Evolutionary conservation across 2,329 filamentous ascomycete species (phyloP), one percentile per base, ranked within the genome.

Genomic region (Triangularia setosa): DNA sequence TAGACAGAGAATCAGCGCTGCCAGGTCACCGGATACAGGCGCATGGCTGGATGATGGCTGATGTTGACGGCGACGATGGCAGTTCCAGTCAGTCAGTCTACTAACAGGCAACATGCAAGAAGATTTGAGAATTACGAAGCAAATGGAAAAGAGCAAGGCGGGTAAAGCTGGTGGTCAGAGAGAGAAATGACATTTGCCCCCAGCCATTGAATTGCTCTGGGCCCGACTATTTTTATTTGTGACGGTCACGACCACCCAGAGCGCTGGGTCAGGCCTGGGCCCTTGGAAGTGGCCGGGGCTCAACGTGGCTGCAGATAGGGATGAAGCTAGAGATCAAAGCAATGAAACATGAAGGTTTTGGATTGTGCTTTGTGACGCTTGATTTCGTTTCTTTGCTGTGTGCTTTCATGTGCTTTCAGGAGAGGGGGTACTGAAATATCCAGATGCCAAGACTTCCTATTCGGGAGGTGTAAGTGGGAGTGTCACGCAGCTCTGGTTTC

Each of bases 151-250:
- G 57, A 24, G 14, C 3, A 3, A 54, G 18, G 2, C 27, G 25
- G 25, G 25, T 57, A 57, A 12, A 12, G 14, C 16, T 40, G n/a
- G 40, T 48, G 40, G 12, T 18, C n/a, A 48, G 40, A 21, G 6
- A 48, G 40, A 48, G 40, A 48, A 48, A 21, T 48, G 40, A 12
- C 40, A 48, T 48, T 48, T 48, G 35, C 58, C 40, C 27, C 58
- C 58, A 60, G 27, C 58, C 23, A 60, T 18, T 12, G 9, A 57
- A 6, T 21, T 57, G 52, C 21, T n/a, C 6, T n/a, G 25, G 40
- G 40, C 23, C 24, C 14, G 4, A 23, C 60, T 64, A 64, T 63
- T 64, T 64, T 63, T 67, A 58, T 60, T 58, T 56, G 40, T 55
- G 35, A 64, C 28, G 18, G 21, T 25, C 57, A 48, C 18, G 56